Evolutionary conservation across 441 rosid species (phyloP).

Genomic region (Croton setiger): DNA sequence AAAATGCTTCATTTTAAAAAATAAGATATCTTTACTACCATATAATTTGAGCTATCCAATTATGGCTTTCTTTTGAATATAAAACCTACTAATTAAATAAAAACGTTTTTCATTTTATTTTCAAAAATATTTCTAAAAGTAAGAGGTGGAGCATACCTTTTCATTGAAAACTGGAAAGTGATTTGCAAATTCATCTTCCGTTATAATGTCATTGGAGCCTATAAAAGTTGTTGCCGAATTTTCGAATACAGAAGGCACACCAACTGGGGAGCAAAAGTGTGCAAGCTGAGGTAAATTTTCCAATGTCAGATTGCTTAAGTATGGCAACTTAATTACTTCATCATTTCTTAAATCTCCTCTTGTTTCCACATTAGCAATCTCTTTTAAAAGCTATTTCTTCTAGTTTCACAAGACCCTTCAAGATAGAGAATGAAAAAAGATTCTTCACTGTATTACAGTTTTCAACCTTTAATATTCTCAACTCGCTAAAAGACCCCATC

Average conservation of each 20-base stretch:
- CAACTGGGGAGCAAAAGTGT: conserved; percentile 5
- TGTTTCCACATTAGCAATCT: background rate
- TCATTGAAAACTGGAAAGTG: background rate
- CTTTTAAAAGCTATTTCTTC: conserved; percentile 2
- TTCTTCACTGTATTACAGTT: too few species aligned
- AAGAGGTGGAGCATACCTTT: background rate
- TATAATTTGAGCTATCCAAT: too few species aligned
- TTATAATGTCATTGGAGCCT: background rate
- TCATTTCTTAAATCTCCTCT: background rate
- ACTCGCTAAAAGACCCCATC: too few species aligned
- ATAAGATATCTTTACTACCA: too few species aligned
- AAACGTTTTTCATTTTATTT: too few species aligned
- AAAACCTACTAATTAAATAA: background rate
- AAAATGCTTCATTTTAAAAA: too few species aligned
- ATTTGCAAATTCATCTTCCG: background rate
- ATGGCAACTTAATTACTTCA: conserved; percentile 7
- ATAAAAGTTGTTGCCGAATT: background rate
- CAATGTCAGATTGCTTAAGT: conserved; percentile 7
- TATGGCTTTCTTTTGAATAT: background rate
- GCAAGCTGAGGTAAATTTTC: conserved; percentile 14
- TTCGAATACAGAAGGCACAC: background rate
- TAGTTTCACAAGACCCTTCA: too few species aligned
- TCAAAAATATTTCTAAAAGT: background rate
- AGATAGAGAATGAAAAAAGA: too few species aligned
- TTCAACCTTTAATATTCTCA: too few species aligned